A percentile compares a stretch with the other conserved stretches of the same genome.
These are phyloP conservation scores for Naganishia sp. DNA, from an alignment of 1,284 basidiomycete species.

Conservation along the genomic window DNA sequence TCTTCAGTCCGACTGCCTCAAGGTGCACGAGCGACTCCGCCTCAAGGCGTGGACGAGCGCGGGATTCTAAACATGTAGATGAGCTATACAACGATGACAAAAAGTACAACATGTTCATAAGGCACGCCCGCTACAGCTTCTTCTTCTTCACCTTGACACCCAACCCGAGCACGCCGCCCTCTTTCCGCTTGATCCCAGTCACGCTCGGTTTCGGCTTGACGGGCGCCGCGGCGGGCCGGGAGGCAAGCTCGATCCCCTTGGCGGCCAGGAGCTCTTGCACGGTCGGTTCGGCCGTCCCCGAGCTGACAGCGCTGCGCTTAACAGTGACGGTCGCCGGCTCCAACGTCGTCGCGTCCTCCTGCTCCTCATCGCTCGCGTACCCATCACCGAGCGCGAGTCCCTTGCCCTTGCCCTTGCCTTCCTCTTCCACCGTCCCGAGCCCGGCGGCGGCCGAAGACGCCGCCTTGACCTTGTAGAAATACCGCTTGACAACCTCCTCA, in stretches of 20 bases:
- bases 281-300: conserved; percentile 61
- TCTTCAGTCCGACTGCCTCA: conserved; percentile 51
- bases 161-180: conserved; percentile 62
- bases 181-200: conserved; percentile 46
- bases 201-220: conserved; percentile 63
- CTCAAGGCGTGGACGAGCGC: conserved; percentile 32
- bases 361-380: conserved; percentile 33
- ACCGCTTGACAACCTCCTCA: conserved; percentile 79
- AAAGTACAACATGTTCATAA: neutral
- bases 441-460: too few relatives aligned
- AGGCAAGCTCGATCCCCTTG: conserved; percentile 61
- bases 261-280: conserved; percentile 71
- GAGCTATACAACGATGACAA: neutral
- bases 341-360: conserved; percentile 1
- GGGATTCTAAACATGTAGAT: neutral
- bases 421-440: conserved; percentile 42
- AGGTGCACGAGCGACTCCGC: conserved; percentile 48
- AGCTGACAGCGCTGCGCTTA: conserved; percentile 63
- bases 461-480: conserved; percentile 74
- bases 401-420: conserved; percentile 44
- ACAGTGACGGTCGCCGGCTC: conserved; percentile 62
- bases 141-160: conserved; percentile 75
- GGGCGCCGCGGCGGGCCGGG: conserved; percentile 42
- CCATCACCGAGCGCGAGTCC: conserved; percentile 33
- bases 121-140: conserved; percentile 40